These are phyloP conservation scores for Fraxinus velutina DNA, from an alignment of 305 asterid species.

Conservation along the genomic window DNA sequence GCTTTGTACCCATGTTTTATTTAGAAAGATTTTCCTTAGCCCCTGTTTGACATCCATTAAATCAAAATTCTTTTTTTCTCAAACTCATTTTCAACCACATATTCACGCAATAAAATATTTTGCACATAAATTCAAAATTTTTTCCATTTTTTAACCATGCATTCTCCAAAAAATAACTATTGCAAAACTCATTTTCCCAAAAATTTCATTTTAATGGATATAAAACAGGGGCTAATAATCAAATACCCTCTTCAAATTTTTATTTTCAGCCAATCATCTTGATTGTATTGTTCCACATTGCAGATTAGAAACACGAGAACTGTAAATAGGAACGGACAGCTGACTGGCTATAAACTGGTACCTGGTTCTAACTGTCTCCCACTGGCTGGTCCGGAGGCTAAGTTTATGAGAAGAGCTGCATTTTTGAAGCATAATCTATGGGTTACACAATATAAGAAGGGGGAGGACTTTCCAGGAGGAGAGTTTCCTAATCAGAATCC, in stretches of 20 bases:
- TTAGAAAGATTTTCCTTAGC: not conserved
- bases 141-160: not conserved
- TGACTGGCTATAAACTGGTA: slow-evolving; percentile 85
- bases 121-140: not conserved
- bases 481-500: slow-evolving; percentile 98
- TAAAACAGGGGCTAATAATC: not conserved
- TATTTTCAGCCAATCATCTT: not conserved
- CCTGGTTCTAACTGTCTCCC: slow-evolving; percentile 94
- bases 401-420: slow-evolving; percentile 86
- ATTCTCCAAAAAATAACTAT: not conserved
- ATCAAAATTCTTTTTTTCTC: not conserved
- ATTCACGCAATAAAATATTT: not conserved
- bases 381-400: slow-evolving; percentile 85
- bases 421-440: slow-evolving; percentile 90
- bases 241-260: not conserved
- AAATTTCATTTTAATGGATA: not conserved
- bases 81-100: not conserved
- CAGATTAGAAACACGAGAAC: slow-evolving; percentile 89
- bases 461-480: slow-evolving; percentile 94
- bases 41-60: not conserved
- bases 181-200: not conserved
- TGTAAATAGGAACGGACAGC: slow-evolving; percentile 78
- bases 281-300: slow-evolving; percentile 20
- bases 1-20: not conserved
- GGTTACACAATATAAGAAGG: slow-evolving; percentile 83